These are phyloP conservation scores for Suhomyces kunorum DNA, from an alignment of 1,139 yeast species.

Conservation along the genomic window DNA sequence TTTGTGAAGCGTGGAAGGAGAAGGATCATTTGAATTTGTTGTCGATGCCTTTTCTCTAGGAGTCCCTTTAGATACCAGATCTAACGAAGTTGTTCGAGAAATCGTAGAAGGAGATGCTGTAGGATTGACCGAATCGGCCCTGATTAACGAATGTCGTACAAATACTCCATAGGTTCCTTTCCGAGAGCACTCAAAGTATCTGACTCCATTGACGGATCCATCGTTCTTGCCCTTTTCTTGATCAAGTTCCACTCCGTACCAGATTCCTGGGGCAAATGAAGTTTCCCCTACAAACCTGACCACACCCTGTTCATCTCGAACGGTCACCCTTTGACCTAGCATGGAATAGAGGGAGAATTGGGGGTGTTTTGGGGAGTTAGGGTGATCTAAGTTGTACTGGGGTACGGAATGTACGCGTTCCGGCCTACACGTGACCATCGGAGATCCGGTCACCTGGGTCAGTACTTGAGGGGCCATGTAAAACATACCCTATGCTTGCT, in stretches of 20 bases:
- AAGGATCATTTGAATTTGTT: slow-evolving; percentile 1
- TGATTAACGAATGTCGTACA: slow-evolving; percentile 42
- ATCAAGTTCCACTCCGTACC: slow-evolving; percentile 81
- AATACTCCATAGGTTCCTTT: slow-evolving; percentile 57
- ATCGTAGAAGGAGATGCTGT: neutral
- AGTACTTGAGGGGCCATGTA: neutral
- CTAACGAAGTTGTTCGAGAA: neutral
- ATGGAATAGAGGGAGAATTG: neutral
- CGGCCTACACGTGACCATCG: neutral
- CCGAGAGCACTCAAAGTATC: slow-evolving; percentile 58
- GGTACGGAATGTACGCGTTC: slow-evolving; percentile 5
- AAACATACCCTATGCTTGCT: too few species aligned
- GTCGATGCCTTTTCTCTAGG: neutral
- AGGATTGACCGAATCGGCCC: neutral
- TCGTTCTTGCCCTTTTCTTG: slow-evolving; percentile 72
- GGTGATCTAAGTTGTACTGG: neutral
- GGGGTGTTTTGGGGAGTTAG: neutral
- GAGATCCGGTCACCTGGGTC: slow-evolving; percentile 4
- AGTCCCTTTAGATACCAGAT: too few species aligned
- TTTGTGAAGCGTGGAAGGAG: slow-evolving; percentile 20
- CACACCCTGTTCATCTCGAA: slow-evolving; percentile 45
- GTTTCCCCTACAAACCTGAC: slow-evolving; percentile 56
- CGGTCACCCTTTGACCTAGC: slow-evolving; percentile 42
- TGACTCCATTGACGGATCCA: slow-evolving; percentile 66
- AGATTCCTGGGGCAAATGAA: slow-evolving; percentile 59